Conservation (phyloP, 2,329 filamentous ascomycete genomes). For the Fusarium annulatum region DNA sequence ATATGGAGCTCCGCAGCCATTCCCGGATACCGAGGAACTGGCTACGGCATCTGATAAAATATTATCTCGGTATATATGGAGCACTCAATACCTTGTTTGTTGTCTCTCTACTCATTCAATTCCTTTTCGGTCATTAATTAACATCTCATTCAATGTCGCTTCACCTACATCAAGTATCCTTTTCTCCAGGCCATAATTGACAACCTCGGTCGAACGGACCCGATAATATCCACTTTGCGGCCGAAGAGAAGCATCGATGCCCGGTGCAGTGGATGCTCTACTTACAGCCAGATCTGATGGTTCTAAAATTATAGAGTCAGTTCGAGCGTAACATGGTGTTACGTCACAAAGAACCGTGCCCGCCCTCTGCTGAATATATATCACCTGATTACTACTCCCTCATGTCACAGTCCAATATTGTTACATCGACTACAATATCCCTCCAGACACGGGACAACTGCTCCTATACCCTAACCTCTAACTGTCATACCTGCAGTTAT, state of each 20-base stretch:
- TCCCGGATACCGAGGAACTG: slow-evolving; percentile 26
- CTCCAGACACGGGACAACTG: not conserved
- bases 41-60: slow-evolving; percentile 24
- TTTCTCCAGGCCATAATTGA: not conserved
- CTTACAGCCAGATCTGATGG: not conserved
- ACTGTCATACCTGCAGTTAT: not conserved
- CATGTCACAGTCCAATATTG: not conserved
- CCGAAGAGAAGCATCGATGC: slow-evolving; percentile 1
- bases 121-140: too few relatives aligned
- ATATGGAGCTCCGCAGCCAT: slow-evolving; percentile 16
- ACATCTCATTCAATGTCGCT: accelerated
- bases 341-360: not conserved
- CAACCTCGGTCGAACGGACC: slow-evolving; percentile 34
- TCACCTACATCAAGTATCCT: not conserved
- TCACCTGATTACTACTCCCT: not conserved
- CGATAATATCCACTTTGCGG: slow-evolving; percentile 33
- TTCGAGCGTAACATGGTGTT: not conserved
- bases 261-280: slow-evolving; percentile 24
- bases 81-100: not conserved
- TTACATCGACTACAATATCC: not conserved
- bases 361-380: not conserved
- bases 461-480: not conserved
- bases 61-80: slow-evolving; percentile 1
- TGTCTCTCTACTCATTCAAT: accelerated
- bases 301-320: not conserved